Base-by-base conservation (phyloP, 768 basidiomycete genomes). In the Rhizopogon roseolus region DNA sequence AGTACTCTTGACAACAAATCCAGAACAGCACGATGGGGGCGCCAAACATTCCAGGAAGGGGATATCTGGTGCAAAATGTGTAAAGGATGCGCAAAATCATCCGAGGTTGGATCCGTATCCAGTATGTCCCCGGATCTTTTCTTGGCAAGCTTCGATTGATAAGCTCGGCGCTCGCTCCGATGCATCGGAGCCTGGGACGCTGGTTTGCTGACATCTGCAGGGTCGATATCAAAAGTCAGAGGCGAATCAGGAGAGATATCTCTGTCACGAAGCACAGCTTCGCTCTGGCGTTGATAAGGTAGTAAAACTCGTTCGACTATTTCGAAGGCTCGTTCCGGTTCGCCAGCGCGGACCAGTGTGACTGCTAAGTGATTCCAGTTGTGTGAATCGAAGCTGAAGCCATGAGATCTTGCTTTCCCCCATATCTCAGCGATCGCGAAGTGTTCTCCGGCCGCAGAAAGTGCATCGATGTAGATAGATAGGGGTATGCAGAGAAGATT, bases 291-390 rank as follows among this genome's bases (percentile, higher is more conserved):
- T 41, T 78, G 76, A 60, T 79, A 79, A 0, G 82, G 85, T 25
- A 93, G 61, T 49, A 97, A 74, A 41, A 97, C 82, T 50, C 79
- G 75, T 64, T 98, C 90, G 40, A 92, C 66, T 34, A 95, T 76
- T 60, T 87, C 83, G 68, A 95, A 93, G 8, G 91, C 93, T 42
- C 86, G 85, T 60, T 87, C 84, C n/a, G 83, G 71, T 62, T 94
- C 81, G 25, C 90, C 91, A 0, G 88, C 90, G 29, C 89, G 84
- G 38, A 93, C 75, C 22, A 95, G 77, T 13, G 85, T 87, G 9
- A 87, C 75, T 25, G 77, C 79, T 27, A 97, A 77, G 61, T 90
- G 84, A 62, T 96, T 97, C 90, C 93, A 98, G 66, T 97, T 98
- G 61, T 88, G 84, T 11, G 88, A 79, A 65, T 95, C 91, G 66